Evolutionary conservation across 2,329 filamentous ascomycete genomes (phyloP).

Genomic region (Blumeria graminis): DNA sequence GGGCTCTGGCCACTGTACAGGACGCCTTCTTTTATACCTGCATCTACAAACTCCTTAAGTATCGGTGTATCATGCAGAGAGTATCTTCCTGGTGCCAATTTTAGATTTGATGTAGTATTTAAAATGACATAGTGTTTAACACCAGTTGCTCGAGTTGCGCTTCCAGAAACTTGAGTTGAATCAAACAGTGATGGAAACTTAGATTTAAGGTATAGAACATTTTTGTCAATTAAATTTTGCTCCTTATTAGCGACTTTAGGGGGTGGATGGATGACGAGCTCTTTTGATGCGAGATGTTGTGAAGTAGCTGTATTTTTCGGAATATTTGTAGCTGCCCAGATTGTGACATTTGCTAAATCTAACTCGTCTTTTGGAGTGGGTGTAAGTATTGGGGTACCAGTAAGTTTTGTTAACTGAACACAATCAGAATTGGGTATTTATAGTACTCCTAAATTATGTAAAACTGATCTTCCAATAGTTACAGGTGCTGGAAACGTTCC

Average conservation of each 20-base stretch:
- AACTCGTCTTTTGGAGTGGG: neutral
- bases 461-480: conserved; percentile 1
- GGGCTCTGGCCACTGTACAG: neutral
- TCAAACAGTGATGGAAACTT: neutral
- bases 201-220: neutral
- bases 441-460: neutral
- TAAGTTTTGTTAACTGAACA: neutral
- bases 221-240: neutral
- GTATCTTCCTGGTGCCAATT: neutral
- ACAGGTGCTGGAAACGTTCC: conserved; percentile 1
- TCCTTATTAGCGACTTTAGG: neutral
- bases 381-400: neutral
- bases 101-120: neutral
- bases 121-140: neutral
- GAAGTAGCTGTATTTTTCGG: neutral
- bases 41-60: neutral
- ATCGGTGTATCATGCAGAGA: neutral
- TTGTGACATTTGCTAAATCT: neutral
- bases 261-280: neutral
- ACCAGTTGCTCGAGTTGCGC: neutral
- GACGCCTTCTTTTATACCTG: neutral
- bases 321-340: neutral
- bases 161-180: neutral
- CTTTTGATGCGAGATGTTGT: neutral
- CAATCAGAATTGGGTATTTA: neutral